Base-by-base conservation (phyloP, 140 eudicot species). In the Oenanthe javanica region DNA sequence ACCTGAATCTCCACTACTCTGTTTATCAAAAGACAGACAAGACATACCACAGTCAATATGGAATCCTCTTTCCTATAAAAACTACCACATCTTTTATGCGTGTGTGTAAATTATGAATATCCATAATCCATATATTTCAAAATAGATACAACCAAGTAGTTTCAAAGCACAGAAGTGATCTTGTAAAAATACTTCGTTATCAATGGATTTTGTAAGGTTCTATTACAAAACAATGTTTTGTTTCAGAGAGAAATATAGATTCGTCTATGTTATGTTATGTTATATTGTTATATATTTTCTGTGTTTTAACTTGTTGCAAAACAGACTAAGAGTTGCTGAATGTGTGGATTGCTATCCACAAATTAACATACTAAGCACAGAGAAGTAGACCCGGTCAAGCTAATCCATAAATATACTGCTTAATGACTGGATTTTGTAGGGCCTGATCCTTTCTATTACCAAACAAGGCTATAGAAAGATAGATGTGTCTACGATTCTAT, bases 1-100 rank as follows among this genome's bases (percentile, higher is more conserved):
- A 85, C 97, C 96, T 15, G 97, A 92, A 84, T 95, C 99, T 49
- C 98, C 97, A 79, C 96, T 94, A 16, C 91, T 87, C 99, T 92
- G 97, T 85, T 84, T 42, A 67, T 79, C 52, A 15, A 64, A 51
- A 79, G 25, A 50, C 25, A 42, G 23, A 40, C 23, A 15, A 79
- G n/a, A 14, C 31, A 46, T 9, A 9, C 21, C 16, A 46, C 59
- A 31, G 21, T 51, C 36, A 54, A 25, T 43, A 69, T 31, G 8
- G 7, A 67, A 31, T 31, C 45, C 43, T 67, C 73, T n/a, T 9
- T n/a, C 69, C 69, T n/a, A 6, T 6, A 57, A 21, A 21, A 57
- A 57, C 27, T 57, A 57, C 1, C 66, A 57, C 27, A 19, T 57
- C 21, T 57, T 57, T 27, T 57, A 27, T 57, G 27, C 2, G 4